Conservation (phyloP, 129 eudicot genomes). For the Centella asiatica region DNA sequence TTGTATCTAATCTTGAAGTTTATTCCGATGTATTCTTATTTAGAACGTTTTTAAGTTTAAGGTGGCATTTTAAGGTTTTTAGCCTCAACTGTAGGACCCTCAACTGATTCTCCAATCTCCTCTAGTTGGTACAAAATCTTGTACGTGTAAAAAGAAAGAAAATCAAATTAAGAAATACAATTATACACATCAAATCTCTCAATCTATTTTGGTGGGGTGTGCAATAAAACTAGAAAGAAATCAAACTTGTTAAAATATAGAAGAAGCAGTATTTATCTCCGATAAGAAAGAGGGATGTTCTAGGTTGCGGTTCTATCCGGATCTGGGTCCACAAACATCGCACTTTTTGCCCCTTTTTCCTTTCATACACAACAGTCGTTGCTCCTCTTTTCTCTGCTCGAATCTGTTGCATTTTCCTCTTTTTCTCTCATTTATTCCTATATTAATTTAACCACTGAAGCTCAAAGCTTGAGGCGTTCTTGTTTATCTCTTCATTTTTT, state of each 20-base stretch:
- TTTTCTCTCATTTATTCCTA: background rate
- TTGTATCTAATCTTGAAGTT: no score
- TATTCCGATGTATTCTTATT: no score
- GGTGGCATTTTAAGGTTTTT: no score
- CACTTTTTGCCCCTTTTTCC: slow-evolving; percentile 16
- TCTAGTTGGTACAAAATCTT: no score
- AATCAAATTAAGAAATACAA: no score
- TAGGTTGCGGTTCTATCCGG: slow-evolving; percentile 15
- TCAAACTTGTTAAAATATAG: background rate
- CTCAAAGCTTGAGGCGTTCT: background rate
- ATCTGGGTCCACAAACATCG: slow-evolving; percentile 16
- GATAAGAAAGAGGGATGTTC: no score
- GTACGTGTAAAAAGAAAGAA: no score
- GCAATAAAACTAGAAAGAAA: background rate
- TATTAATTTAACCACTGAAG: background rate
- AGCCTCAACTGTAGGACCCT: no score
- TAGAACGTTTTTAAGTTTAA: no score
- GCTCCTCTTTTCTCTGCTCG: background rate
- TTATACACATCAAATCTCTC: no score
- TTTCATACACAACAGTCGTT: background rate
- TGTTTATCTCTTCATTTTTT: background rate
- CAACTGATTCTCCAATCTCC: no score
- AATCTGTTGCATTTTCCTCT: slow-evolving; percentile 1
- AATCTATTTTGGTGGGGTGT: background rate
- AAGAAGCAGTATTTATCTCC: background rate